Percentiles rank a stretch among this genome's conserved stretches.
phyloP scores from a whole-genome alignment of 164 flowering plant genomes.

The Annona cherimola region DNA sequence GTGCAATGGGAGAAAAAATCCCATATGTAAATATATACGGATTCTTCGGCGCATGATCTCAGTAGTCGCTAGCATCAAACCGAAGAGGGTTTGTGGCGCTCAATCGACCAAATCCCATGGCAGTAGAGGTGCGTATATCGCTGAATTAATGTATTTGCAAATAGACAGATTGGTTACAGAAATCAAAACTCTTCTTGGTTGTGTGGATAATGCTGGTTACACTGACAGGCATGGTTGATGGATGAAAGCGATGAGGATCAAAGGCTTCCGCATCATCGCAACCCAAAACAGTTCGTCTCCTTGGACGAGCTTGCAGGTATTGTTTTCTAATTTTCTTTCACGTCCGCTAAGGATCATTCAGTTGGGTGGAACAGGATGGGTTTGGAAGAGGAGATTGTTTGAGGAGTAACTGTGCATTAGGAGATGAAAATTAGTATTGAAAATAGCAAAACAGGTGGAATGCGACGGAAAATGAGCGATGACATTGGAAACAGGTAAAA shows the following conservation, averaged over 20 bases:
- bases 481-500: too few species aligned
- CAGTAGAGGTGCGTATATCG: conserved; percentile 1
- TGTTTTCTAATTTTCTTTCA: background rate
- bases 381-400: too few species aligned
- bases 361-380: background rate
- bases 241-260: conserved; percentile 65
- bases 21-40: too few species aligned
- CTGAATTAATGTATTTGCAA: background rate
- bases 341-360: background rate
- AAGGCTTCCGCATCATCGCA: conserved; percentile 70
- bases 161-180: background rate
- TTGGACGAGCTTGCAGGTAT: conserved; percentile 53
- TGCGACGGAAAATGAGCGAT: too few species aligned
- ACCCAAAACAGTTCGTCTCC: conserved; percentile 54
- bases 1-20: too few species aligned
- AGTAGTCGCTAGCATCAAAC: background rate
- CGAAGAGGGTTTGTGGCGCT: background rate
- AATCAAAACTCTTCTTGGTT: background rate
- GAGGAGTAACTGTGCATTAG: too few species aligned
- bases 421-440: too few species aligned
- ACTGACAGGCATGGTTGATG: conserved; percentile 78
- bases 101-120: background rate
- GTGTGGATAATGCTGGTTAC: background rate
- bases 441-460: too few species aligned
- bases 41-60: too few species aligned